These are phyloP conservation scores for Rhexocercosporidium sp. DNA, from an alignment of 2,329 filamentous ascomycete species.

Conservation along the genomic window DNA sequence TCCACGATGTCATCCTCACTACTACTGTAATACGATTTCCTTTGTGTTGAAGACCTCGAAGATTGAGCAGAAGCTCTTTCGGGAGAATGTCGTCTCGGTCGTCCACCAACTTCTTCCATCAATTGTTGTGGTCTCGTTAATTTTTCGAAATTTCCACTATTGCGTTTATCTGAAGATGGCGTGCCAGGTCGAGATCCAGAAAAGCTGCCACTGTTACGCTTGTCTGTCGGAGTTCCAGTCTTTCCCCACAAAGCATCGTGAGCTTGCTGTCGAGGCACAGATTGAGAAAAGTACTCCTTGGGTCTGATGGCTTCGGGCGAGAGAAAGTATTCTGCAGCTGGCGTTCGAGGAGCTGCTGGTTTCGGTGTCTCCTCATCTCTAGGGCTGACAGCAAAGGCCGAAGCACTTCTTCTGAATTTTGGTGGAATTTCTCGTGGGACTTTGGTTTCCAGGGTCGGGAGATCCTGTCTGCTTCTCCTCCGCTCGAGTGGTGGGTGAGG, in stretches of 20 bases:
- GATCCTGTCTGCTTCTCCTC: slow-evolving; percentile 40
- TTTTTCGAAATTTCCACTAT: slow-evolving; percentile 34
- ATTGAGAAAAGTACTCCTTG: slow-evolving; percentile 41
- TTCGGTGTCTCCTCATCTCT: slow-evolving; percentile 35
- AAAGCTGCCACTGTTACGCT: slow-evolving; percentile 36
- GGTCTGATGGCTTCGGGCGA: slow-evolving; percentile 51
- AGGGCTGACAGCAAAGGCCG: slow-evolving; percentile 31
- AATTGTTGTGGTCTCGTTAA: slow-evolving; percentile 33
- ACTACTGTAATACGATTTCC: slow-evolving; percentile 32
- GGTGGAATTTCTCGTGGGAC: slow-evolving; percentile 40
- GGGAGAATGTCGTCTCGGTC: slow-evolving; percentile 31
- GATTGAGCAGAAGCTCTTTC: slow-evolving; percentile 30
- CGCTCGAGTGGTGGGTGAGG: slow-evolving; percentile 29
- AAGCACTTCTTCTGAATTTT: slow-evolving; percentile 39
- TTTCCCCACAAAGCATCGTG: slow-evolving; percentile 42
- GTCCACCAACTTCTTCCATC: slow-evolving; percentile 31
- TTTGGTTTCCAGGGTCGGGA: slow-evolving; percentile 42
- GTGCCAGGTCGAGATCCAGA: slow-evolving; percentile 30
- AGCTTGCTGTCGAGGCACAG: slow-evolving; percentile 42
- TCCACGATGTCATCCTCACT: slow-evolving; percentile 39
- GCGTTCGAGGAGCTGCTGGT: slow-evolving; percentile 34
- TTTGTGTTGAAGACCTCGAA: slow-evolving; percentile 32
- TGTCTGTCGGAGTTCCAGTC: slow-evolving; percentile 37
- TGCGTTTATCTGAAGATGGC: slow-evolving; percentile 30
- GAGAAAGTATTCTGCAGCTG: slow-evolving; percentile 47